These are phyloP conservation scores for Ophiocytium majus DNA, from an alignment of 352 stramenopile genomes.

Conservation along the genomic window DNA sequence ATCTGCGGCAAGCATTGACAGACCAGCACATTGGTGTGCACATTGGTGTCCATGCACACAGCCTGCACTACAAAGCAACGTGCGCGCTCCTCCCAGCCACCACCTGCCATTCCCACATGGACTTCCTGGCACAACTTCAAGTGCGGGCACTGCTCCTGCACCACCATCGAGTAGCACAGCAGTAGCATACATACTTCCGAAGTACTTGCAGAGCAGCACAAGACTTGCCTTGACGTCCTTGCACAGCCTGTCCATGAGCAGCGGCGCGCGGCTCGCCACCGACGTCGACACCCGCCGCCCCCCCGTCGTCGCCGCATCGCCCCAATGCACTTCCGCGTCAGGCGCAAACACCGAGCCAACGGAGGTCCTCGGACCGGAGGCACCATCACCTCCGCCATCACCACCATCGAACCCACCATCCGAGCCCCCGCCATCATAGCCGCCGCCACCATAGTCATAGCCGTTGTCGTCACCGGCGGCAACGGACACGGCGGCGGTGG, in stretches of 20 bases:
- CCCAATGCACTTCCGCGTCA: constrained; percentile 17
- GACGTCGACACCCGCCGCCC: background rate
- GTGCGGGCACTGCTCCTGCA: too few species aligned
- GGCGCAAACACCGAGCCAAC: constrained; percentile 29
- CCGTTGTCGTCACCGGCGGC: background rate
- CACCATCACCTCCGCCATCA: background rate
- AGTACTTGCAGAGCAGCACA: too few species aligned
- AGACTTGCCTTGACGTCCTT: constrained; percentile 31
- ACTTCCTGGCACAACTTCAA: too few species aligned
- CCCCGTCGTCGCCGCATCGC: background rate
- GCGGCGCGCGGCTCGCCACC: background rate
- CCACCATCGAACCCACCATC: background rate
- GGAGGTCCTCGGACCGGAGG: constrained; percentile 13
- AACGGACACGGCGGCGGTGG: constrained; percentile 4
- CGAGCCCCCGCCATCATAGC: background rate
- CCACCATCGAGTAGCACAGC: too few species aligned
- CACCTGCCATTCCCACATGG: too few species aligned
- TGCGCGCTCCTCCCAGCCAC: too few species aligned
- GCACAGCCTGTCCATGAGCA: constrained; percentile 35
- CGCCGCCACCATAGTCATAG: constrained; percentile 29
- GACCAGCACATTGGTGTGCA: too few species aligned
- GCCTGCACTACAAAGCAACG: too few species aligned
- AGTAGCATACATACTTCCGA: too few species aligned
- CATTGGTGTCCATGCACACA: too few species aligned
- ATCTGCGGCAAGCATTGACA: too few species aligned